A percentile compares a stretch with the other conserved stretches of the same genome.
Conservation (phyloP, 1,139 yeast species). For the Lodderomyces jiufengensis region DNA sequence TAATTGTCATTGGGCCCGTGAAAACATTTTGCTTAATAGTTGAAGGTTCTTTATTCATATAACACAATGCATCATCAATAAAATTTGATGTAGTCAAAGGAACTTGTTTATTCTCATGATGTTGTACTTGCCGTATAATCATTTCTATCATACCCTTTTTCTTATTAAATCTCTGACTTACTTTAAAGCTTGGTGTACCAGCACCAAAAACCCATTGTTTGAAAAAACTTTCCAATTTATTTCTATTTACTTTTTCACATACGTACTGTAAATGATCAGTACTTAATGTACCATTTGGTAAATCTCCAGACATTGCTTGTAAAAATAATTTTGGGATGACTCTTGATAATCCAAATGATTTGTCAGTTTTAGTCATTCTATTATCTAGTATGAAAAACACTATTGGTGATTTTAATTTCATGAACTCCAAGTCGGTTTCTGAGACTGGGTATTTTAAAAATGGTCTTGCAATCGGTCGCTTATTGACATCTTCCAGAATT, state of each 20-base stretch:
- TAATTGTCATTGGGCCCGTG: constrained; percentile 92
- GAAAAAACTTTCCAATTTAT: constrained; percentile 77
- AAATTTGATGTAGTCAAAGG: constrained; percentile 39
- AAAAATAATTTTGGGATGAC: constrained; percentile 88
- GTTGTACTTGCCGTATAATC: constrained; percentile 88
- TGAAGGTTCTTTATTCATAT: constrained; percentile 36
- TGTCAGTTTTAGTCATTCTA: constrained; percentile 94
- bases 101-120: constrained; percentile 45
- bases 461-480: constrained; percentile 74
- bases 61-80: constrained; percentile 45
- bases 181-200: constrained; percentile 85
- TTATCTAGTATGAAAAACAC: constrained; percentile 82
- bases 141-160: constrained; percentile 92
- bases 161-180: constrained; percentile 88
- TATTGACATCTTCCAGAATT: constrained; percentile 73
- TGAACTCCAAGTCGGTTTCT: constrained; percentile 53
- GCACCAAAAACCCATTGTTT: constrained; percentile 90
- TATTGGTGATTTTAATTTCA: constrained; percentile 78
- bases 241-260: constrained; percentile 91
- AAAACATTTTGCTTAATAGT: constrained; percentile 50
- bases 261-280: constrained; percentile 85
- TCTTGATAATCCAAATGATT: constrained; percentile 86
- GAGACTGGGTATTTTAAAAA: constrained; percentile 67
- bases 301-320: constrained; percentile 95
- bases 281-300: constrained; percentile 73